These are phyloP conservation scores for Pythium brassicae DNA, from an alignment of 352 stramenopile genomes.

Conservation along the genomic window DNA sequence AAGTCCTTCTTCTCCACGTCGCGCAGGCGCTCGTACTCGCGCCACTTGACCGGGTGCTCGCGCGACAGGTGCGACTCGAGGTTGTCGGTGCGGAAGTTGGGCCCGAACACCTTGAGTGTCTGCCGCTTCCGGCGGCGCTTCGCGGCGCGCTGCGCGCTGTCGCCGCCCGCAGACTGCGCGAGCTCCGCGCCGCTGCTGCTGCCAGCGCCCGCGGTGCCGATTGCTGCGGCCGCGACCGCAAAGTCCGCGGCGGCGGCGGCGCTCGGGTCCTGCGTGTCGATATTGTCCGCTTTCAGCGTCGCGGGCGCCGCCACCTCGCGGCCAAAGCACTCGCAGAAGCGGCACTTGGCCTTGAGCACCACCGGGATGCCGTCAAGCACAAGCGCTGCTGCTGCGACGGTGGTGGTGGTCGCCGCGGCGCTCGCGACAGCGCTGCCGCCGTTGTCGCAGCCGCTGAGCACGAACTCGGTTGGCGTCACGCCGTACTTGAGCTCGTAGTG, in stretches of 20 bases:
- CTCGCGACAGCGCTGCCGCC: conserved; percentile 3
- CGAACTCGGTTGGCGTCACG: conserved; percentile 42
- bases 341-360: conserved; percentile 49
- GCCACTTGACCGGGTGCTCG: conserved; percentile 43
- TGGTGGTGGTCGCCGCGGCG: neutral
- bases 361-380: conserved; percentile 16
- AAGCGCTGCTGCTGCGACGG: conserved; percentile 4
- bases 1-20: conserved; percentile 41
- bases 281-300: neutral
- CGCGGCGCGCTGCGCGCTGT: conserved; percentile 8
- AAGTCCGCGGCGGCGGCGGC: conserved; percentile 13
- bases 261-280: neutral
- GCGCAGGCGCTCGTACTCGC: conserved; percentile 43
- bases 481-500: conserved; percentile 65
- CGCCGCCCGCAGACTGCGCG: neutral
- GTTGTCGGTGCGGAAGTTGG: conserved; percentile 58
- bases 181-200: conserved; percentile 1
- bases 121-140: conserved; percentile 57
- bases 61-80: conserved; percentile 46
- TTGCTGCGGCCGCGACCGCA: neutral
- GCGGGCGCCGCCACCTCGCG: conserved; percentile 20
- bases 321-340: conserved; percentile 56
- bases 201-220: no score
- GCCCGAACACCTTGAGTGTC: conserved; percentile 53
- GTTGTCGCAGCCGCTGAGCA: conserved; percentile 8